Percentiles rank a stretch among this genome's conserved stretches.
Conservation (phyloP, 768 basidiomycete species). For the Hortiboletus campestris region DNA sequence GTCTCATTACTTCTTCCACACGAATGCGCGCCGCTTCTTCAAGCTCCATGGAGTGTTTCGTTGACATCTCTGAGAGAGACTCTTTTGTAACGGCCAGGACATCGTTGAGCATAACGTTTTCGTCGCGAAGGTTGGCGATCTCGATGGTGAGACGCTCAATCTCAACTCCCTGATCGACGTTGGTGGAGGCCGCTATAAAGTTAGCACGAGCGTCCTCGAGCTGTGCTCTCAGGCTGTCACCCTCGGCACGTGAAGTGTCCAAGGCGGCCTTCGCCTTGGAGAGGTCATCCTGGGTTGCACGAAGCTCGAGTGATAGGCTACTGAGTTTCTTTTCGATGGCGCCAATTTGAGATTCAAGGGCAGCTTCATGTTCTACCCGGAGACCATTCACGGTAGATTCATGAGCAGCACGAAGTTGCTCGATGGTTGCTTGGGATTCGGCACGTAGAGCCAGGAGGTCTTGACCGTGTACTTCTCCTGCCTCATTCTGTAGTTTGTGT, state of each 20-base stretch:
- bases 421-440: constrained; percentile 61
- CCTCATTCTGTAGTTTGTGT: constrained; percentile 54
- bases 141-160: constrained; percentile 56
- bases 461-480: constrained; percentile 61
- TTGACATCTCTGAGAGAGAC: constrained; percentile 66
- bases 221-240: constrained; percentile 57
- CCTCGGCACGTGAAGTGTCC: constrained; percentile 51
- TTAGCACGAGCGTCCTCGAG: constrained; percentile 59
- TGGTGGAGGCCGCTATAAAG: constrained; percentile 39
- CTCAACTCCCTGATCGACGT: constrained; percentile 53
- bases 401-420: constrained; percentile 66
- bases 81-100: constrained; percentile 67
- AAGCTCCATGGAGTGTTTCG: constrained; percentile 68
- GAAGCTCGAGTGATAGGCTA: constrained; percentile 66
- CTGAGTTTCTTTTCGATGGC: constrained; percentile 62
- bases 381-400: constrained; percentile 58
- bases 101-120: constrained; percentile 62
- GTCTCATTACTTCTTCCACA: constrained; percentile 66
- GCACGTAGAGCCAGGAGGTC: constrained; percentile 72
- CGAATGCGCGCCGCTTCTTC: constrained; percentile 70
- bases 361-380: constrained; percentile 60
- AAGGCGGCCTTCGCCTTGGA: constrained; percentile 66
- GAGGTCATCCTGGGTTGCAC: constrained; percentile 83
- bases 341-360: constrained; percentile 55
- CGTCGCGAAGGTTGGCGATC: constrained; percentile 62